Evolutionary conservation across 345 rosid species (phyloP), one percentile per base, ranked within the genome.

Genomic region (Theobroma cacao): DNA sequence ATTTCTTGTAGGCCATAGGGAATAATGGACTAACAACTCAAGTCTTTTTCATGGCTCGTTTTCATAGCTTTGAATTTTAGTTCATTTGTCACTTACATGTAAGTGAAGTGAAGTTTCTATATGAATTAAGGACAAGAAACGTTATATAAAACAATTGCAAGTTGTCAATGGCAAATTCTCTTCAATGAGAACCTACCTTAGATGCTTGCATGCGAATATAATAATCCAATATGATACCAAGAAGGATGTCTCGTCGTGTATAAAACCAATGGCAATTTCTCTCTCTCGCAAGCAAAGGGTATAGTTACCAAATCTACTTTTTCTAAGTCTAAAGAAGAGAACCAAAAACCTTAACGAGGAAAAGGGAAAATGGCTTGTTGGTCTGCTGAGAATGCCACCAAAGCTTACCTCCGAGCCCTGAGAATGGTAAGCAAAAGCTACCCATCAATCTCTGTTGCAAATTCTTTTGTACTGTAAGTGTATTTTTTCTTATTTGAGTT

Each of bases 341-440:
- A 67, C 60, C 48, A 22, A n/a, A 15, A 20, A n/a, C 1, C 63
- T 2, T 3, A 20, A 20, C 53, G 24, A 63, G 2, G 0, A 11
- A 15, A 68, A 53, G 14, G 4, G 9, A 24, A 72, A 71, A 79
- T 86, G 89, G 77, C 81, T 75, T 47, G 76, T 75, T 88, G 91
- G 87, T 90, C 91, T 36, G 81, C 90, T 72, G 90, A 90, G 81
- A 90, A 90, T 52, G 93, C 93, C 73, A 86, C 83, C 31, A 82
- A 80, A 70, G 93, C 93, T 82, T 87, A 84, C 75, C 87, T 88
- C 77, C 22, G 83, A 76, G 77, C 91, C 38, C 50, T 90, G 55
- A 83, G 82, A 74, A 87, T 87, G 90, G 87, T 88, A 70, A 63
- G 77, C 40, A 77, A 28, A 41, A 45, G 34, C 41, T 20, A 31